Base-by-base conservation (phyloP, 768 basidiomycete genomes). In the Strobilomyces confusus region DNA sequence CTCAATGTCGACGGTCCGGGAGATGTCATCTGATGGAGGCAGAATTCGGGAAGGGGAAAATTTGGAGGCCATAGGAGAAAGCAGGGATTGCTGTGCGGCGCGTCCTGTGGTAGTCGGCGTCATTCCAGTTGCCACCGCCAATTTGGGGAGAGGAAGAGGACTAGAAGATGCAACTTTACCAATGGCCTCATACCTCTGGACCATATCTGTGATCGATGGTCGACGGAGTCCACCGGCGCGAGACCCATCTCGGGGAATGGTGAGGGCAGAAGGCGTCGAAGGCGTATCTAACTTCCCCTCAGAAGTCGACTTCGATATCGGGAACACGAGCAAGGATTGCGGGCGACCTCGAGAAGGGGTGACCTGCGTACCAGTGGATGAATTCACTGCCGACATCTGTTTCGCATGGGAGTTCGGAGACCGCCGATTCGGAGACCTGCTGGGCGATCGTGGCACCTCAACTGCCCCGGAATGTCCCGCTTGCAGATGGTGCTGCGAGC, bases 191-290 rank as follows among this genome's bases (percentile, higher is more conserved):
- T 84, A 93, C 42, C 76, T 80, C 59, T 89, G 87, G 23, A 92
- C 91, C 82, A 92, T 91, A 63, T 92, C 83, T 37, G 89, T 83
- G 60, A 92, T 92, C 0, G 91, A 92, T 5, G 84, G 86, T 48
- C 89, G 77, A 19, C 90, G 80, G 9, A 66, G 0, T 12, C 58
- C 62, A 7, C 67, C 59, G 2, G 69, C 67, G 30, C 77, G 77
- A 33, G 75, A 69, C 40, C 68, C 76, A 4, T 79, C 77, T 44
- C 73, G 75, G 2, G 83, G 78, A 19, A 81, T 77, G 40, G 73
- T 63, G 11, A 85, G 67, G 14, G 68, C 69, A 41, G 72, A 64
- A 46, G 72, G 71, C 32, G 69, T 65, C 52, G 26, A 60, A 59
- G 65, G 61, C 19, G 64, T 48, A 41, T 72, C 63, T 14, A 70